Evolutionary conservation across 2,329 filamentous ascomycete genomes (phyloP), one percentile per base, ranked within the genome.

Genomic region (Diaporthe aspalathi): DNA sequence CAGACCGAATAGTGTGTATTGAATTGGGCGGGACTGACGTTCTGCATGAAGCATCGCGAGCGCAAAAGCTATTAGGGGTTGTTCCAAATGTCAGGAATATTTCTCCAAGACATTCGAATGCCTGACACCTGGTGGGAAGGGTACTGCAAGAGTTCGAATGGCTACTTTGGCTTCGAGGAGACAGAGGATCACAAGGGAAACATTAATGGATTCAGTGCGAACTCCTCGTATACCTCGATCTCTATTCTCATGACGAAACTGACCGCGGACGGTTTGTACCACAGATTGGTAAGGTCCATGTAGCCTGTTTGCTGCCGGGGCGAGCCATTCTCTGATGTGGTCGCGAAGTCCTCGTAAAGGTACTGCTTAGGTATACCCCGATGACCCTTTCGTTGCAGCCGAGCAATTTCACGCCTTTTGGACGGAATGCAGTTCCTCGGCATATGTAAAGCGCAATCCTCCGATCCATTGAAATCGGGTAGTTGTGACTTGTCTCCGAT

Each of bases 111-210:
- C 53, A 11, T 56, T 56, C 12, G 2, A 2, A 56, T 56, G 8
- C 32, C 53, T 4, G 20, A 24, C 0, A 40, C 38, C 9, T 56
- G 53, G 53, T 56, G 53, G 53, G 3, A 9, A 56, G 38, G 32
- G 53, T 40, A 22, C 14, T 5, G 35, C 20, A 56, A 38, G 6
- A 35, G 32, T 38, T 17, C 22, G 5, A 56, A 38, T 24, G 53
- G 53, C n/a, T 56, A 56, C 53, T 56, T 56, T 24, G 53, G 53
- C 16, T 32, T 40, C 4, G 53, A 56, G 32, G 53, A 56, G 53
- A 56, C 53, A n/a, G 32, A 56, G 3, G 53, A 56, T 11, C 11
- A 24, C 3, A 20, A 12, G 12, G 53, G 53, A 16, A 40, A 56
- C 53, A 22, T 14, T 1, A n/a, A n/a, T 17, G 53, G 53, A 22